These are phyloP conservation scores for Podaxis pistillaris DNA, from an alignment of 768 basidiomycete species.

Conservation along the genomic window DNA sequence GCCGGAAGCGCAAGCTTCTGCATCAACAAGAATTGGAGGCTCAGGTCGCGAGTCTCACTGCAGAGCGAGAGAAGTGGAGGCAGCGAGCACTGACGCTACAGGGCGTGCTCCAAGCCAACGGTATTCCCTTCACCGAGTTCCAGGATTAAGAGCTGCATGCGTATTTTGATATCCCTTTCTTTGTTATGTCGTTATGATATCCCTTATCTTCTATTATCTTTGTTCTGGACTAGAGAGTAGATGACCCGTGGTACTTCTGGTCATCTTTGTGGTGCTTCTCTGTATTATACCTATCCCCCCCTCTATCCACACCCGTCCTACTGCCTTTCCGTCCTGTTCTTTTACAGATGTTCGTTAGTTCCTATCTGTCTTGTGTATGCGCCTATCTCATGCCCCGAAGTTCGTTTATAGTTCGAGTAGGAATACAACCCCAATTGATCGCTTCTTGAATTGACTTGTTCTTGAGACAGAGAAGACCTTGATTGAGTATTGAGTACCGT, in stretches of 20 bases:
- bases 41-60: slow-evolving; percentile 39
- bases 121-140: slow-evolving; percentile 18
- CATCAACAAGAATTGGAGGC: slow-evolving; percentile 63
- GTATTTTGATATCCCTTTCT: neutral
- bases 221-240: neutral
- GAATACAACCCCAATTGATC: neutral
- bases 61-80: slow-evolving; percentile 58
- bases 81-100: slow-evolving; percentile 39
- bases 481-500: too few relatives aligned
- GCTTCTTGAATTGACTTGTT: neutral
- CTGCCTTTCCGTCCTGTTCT: neutral
- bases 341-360: neutral
- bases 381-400: neutral
- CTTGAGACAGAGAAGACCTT: too few relatives aligned
- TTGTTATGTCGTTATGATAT: slow-evolving; percentile 12
- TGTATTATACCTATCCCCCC: neutral
- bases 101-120: slow-evolving; percentile 36
- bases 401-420: neutral
- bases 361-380: neutral
- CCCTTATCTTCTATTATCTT: neutral
- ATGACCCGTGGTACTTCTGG: neutral
- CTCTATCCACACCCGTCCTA: neutral
- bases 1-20: slow-evolving; percentile 71
- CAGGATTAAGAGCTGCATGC: slow-evolving; percentile 13
- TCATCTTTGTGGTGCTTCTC: neutral